Evolutionary conservation across 148 eudicot species (phyloP), one percentile per base, ranked within the genome.

Genomic region (Fagopyrum tataricum): DNA sequence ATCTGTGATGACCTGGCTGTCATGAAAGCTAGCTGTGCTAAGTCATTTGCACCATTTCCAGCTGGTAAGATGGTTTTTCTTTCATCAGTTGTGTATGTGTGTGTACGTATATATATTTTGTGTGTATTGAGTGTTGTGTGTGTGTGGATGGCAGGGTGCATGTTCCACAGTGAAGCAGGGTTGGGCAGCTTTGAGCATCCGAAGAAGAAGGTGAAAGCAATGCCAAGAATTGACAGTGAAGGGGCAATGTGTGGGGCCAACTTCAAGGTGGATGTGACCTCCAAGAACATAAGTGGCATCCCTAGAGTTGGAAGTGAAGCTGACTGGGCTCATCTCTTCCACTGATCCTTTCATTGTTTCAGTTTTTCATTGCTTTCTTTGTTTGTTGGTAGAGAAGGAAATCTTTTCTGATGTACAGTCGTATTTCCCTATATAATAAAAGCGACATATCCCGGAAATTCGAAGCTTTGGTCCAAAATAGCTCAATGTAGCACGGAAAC

Each of bases 201-300:
- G 26, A 87, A 70, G 89, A 85, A 93, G 59, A 93, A 86, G 81
- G 42, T 93, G 83, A 90, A 86, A 76, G 91, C 98, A 17, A 88
- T 93, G 96, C 93, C 96, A 41, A 93, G 98, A 79, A 81, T 90
- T 37, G 96, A 93, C 69, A 93, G 98, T 76, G 98, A 93, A 78
- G 98, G 98, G 1, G 70, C 70, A 41, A 85, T 93, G 85, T 93
- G 98, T 81, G 98, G 98, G 0, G 87, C 98, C 0, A 85, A 77
- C 73, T 93, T 93, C 64, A 89, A 87, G 80, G 96, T 90, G 70
- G 98, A 93, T 81, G 77, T 74, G 1, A 76, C 42, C 73, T 81
- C 93, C 39, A 93, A 82, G 82, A 80, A 79, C n/a, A 31, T 31
- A 31, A 62, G 68, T 10, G 72, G 86, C 79, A 90, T 93, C 86